Evolutionary conservation across 257 asterid genomes (phyloP).

Genomic region (Pogostemon cablin): DNA sequence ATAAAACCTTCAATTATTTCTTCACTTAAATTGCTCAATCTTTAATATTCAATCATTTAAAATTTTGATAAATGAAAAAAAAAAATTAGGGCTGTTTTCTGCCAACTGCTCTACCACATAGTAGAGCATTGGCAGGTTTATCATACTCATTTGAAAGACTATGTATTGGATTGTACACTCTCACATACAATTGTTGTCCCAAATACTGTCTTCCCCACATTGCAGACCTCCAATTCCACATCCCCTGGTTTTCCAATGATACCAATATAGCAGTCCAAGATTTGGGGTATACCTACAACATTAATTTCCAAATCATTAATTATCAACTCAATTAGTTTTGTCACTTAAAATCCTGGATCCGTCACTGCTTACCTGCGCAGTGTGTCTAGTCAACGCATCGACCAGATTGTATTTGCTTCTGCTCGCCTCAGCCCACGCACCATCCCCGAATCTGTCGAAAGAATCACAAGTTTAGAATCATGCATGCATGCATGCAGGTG

Average conservation of each 20-base stretch:
- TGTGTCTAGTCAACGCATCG: constrained; percentile 90
- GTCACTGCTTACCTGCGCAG: constrained; percentile 64
- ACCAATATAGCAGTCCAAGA: constrained; percentile 87
- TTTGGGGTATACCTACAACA: constrained; percentile 71
- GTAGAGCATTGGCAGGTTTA: constrained; percentile 73
- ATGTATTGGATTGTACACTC: constrained; percentile 64
- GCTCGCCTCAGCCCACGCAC: constrained; percentile 72
- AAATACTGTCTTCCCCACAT: constrained; percentile 90
- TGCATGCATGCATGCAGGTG: too few species aligned
- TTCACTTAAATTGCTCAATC: too few species aligned
- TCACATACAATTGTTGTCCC: constrained; percentile 83
- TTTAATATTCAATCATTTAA: too few species aligned
- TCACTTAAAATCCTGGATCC: too few species aligned
- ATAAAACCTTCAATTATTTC: too few species aligned
- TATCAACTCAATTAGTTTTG: too few species aligned
- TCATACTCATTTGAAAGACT: constrained; percentile 70
- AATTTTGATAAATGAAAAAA: too few species aligned
- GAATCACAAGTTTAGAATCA: neutral
- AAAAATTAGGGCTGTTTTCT: constrained; percentile 25
- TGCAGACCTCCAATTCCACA: constrained; percentile 97
- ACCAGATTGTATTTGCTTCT: constrained; percentile 68
- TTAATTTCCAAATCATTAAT: too few species aligned
- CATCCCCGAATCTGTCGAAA: constrained; percentile 65
- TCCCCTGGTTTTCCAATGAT: constrained; percentile 94
- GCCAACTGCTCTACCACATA: constrained; percentile 86